phyloP scores from a whole-genome alignment of 768 basidiomycete genomes.

The Calvatia gigantea region DNA sequence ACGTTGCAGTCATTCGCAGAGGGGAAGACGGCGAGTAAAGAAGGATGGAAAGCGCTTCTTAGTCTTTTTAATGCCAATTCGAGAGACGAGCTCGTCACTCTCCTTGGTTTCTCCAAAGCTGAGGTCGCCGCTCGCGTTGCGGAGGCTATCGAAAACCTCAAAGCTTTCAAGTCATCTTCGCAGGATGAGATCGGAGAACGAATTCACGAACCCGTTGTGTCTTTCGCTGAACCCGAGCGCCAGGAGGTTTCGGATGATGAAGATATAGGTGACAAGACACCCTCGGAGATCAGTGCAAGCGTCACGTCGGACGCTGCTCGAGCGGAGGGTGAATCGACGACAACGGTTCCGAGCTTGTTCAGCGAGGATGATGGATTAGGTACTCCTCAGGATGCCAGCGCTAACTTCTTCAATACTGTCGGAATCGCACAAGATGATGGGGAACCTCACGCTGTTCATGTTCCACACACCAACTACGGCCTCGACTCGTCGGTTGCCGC shows the following conservation, averaged over 20 bases:
- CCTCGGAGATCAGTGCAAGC: constrained; percentile 70
- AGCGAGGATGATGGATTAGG: constrained; percentile 70
- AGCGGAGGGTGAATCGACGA: constrained; percentile 74
- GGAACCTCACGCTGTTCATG: constrained; percentile 40
- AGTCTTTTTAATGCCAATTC: constrained; percentile 89
- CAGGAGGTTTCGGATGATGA: constrained; percentile 34
- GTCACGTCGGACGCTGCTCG: constrained; percentile 60
- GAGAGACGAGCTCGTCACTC: constrained; percentile 82
- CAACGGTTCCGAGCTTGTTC: constrained; percentile 84
- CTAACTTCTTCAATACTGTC: constrained; percentile 89
- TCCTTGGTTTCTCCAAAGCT: constrained; percentile 90
- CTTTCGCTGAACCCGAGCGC: constrained; percentile 76
- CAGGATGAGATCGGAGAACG: constrained; percentile 40
- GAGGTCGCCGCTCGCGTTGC: constrained; percentile 78
- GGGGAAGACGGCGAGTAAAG: constrained; percentile 41
- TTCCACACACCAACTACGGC: constrained; percentile 79
- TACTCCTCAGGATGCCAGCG: constrained; percentile 63
- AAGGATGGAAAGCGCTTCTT: constrained; percentile 84
- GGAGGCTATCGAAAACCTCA: constrained; percentile 77
- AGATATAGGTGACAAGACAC: constrained; percentile 49
- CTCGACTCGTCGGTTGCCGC: constrained; percentile 92
- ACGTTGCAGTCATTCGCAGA: constrained; percentile 68
- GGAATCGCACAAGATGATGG: constrained; percentile 45
- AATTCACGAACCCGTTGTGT: constrained; percentile 73
- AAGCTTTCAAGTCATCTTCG: constrained; percentile 38